Evolutionary conservation across 805 yeast species (phyloP).

Genomic region (Nakazawaea anatomiae): DNA sequence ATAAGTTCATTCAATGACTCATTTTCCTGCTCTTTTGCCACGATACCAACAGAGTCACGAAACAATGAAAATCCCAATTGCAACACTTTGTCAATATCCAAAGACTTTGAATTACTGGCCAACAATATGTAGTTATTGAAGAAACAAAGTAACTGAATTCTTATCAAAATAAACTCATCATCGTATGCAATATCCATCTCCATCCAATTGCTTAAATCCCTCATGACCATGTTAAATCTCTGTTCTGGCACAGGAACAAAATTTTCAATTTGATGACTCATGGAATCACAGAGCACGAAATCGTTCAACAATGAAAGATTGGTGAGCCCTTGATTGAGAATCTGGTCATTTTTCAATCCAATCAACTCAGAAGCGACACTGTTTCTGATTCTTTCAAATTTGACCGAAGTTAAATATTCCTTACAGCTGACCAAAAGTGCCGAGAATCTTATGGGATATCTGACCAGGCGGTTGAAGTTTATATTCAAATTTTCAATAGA

Average conservation of each 20-base stretch:
- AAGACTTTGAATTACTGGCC: conserved; percentile 8
- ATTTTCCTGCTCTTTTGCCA: conserved; percentile 5
- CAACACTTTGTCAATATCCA: conserved; percentile 23
- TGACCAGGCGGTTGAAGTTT: conserved; percentile 26
- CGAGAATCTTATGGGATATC: conserved; percentile 26
- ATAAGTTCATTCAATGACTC: not conserved
- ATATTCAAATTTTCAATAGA: conserved; percentile 24
- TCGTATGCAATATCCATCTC: conserved; percentile 61
- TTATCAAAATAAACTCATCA: conserved; percentile 39
- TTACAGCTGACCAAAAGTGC: conserved; percentile 29
- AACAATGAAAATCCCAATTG: conserved; percentile 23
- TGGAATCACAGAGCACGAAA: conserved; percentile 23
- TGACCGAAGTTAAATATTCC: conserved; percentile 28
- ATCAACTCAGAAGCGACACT: conserved; percentile 59
- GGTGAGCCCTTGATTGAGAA: conserved; percentile 36
- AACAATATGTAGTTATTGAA: conserved; percentile 18
- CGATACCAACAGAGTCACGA: conserved; percentile 27
- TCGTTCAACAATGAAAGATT: conserved; percentile 43
- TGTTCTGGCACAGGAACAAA: conserved; percentile 52
- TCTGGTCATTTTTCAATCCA: conserved; percentile 41
- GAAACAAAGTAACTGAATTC: conserved; percentile 47
- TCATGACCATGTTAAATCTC: conserved; percentile 57
- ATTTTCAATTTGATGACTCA: conserved; percentile 19
- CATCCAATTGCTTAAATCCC: conserved; percentile 49
- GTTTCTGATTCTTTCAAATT: conserved; percentile 50